phyloP scores from a whole-genome alignment of 1,284 basidiomycete species.

The Ceratobasidium sp. region DNA sequence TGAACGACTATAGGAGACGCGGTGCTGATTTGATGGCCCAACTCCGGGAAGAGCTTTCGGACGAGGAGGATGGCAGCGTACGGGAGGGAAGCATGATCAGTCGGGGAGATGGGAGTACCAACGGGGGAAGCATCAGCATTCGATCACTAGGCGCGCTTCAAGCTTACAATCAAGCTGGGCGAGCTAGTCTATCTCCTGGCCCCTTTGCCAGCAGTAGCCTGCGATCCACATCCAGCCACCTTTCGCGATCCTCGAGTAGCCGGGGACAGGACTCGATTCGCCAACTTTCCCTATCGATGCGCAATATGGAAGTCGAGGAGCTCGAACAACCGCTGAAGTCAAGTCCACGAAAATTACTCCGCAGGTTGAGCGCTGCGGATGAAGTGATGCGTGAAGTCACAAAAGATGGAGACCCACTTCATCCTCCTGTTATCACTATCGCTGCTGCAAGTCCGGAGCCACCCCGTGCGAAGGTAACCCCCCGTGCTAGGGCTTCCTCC shows the following conservation, averaged over 20 bases:
- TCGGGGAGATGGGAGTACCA: slow-evolving; percentile 18
- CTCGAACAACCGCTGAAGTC: slow-evolving; percentile 38
- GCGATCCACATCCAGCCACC: neutral
- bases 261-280: slow-evolving; percentile 44
- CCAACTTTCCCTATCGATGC: slow-evolving; percentile 6
- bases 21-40: slow-evolving; percentile 83
- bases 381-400: slow-evolving; percentile 48
- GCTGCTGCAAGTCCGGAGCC: slow-evolving; percentile 14
- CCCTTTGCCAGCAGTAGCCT: neutral
- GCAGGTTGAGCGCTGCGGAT: slow-evolving; percentile 49
- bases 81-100: slow-evolving; percentile 20
- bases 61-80: slow-evolving; percentile 26
- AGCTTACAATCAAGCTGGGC: slow-evolving; percentile 30
- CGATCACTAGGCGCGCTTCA: neutral
- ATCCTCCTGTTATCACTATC: slow-evolving; percentile 18
- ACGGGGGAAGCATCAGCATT: slow-evolving; percentile 14
- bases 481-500: neutral
- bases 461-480: slow-evolving; percentile 11
- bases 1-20: slow-evolving; percentile 63
- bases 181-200: slow-evolving; percentile 10
- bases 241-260: neutral
- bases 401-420: slow-evolving; percentile 7
- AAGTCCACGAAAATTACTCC: slow-evolving; percentile 47
- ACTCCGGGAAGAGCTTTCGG: slow-evolving; percentile 52
- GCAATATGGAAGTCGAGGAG: neutral